These are phyloP conservation scores for Capsicum baccatum DNA, from an alignment of 257 asterid genomes.

Conservation along the genomic window DNA sequence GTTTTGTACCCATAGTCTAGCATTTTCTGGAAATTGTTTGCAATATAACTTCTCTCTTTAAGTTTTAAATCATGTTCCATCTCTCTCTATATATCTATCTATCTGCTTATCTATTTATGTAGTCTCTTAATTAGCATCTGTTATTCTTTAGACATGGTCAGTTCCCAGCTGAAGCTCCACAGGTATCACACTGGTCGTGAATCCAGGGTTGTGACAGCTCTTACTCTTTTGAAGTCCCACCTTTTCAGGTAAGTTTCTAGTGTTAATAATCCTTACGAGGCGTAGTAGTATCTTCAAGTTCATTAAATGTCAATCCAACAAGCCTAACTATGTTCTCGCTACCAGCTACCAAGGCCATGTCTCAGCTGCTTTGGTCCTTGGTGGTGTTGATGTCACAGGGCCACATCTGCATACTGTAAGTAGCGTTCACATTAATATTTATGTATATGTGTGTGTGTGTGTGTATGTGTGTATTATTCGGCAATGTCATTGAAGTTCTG, in stretches of 20 bases:
- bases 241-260: conserved; percentile 66
- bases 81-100: not conserved
- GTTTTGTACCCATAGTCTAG: not conserved
- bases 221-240: conserved; percentile 81
- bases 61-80: not conserved
- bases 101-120: not conserved
- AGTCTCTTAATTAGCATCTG: conserved; percentile 7
- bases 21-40: not conserved
- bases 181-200: conserved; percentile 93
- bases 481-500: not conserved
- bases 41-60: conserved; percentile 5
- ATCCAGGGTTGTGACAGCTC: conserved; percentile 92
- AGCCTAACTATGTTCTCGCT: conserved; percentile 35
- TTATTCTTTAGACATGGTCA: conserved; percentile 75
- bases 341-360: conserved; percentile 86
- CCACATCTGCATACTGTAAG: conserved; percentile 96
- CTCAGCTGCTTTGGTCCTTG: conserved; percentile 94
- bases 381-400: conserved; percentile 92
- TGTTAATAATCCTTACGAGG: conserved; percentile 24
- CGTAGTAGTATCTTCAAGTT: conserved; percentile 20
- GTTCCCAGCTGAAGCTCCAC: conserved; percentile 91
- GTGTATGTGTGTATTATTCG: not conserved
- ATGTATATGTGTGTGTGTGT: not conserved
- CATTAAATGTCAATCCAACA: conserved; percentile 32
- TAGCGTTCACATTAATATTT: conserved; percentile 28